Conservation (phyloP, 306 rosid genomes). For the Lotus japonicus region DNA sequence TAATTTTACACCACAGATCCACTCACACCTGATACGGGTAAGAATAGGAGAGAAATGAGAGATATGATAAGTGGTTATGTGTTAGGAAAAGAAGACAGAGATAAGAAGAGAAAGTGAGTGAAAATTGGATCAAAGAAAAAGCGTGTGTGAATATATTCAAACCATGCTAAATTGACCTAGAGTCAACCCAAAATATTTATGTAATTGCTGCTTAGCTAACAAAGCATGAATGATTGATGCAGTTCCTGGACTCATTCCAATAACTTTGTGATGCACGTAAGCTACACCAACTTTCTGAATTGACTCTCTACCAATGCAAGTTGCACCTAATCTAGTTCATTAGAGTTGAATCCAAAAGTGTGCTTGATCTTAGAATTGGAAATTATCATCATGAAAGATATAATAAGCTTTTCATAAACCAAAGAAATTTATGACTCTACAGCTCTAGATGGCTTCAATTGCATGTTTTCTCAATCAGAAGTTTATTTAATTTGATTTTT, state of each 20-base stretch:
- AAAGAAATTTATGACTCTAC: not conserved
- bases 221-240: not conserved
- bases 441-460: not conserved
- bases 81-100: no score
- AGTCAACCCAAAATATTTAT: not conserved
- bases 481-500: not conserved
- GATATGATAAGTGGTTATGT: no score
- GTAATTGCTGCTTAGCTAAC: not conserved
- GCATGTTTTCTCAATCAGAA: not conserved
- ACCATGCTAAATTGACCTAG: not conserved
- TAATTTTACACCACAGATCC: not conserved
- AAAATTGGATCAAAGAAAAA: no score
- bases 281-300: not conserved
- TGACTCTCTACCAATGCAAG: not conserved
- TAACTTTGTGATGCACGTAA: not conserved
- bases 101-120: no score
- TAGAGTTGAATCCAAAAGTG: not conserved
- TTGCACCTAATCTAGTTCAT: not conserved
- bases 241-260: not conserved
- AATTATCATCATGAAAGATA: not conserved
- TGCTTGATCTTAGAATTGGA: not conserved
- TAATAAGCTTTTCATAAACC: no score
- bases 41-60: no score
- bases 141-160: no score
- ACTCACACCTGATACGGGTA: no score